Percentiles rank a stretch among this genome's conserved stretches.
Conservation (phyloP, 2,329 filamentous ascomycete genomes). For the Xylaria sp. region DNA sequence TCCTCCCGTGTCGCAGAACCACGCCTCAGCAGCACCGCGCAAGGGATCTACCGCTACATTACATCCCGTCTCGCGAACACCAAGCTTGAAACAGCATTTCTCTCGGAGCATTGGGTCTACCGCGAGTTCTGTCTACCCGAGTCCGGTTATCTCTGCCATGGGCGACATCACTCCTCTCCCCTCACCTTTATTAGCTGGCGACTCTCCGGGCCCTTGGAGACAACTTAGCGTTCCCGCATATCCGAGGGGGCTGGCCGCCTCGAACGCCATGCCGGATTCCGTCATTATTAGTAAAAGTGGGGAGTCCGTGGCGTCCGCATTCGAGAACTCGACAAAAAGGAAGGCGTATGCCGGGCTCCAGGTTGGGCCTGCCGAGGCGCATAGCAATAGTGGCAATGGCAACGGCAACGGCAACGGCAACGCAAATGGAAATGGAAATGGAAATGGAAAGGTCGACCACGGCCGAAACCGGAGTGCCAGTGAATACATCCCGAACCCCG, state of each 20-base stretch:
- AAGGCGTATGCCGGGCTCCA: constrained; percentile 50
- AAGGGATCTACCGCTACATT: constrained; percentile 42
- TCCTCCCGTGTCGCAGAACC: constrained; percentile 29
- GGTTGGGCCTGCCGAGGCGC: constrained; percentile 29
- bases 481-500: constrained; percentile 74
- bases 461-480: constrained; percentile 77
- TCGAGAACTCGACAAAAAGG: constrained; percentile 50
- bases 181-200: constrained; percentile 62
- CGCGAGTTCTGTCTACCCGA: constrained; percentile 63
- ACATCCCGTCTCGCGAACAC: constrained; percentile 52
- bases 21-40: constrained; percentile 33
- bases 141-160: constrained; percentile 69
- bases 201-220: constrained; percentile 64
- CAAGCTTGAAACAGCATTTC: constrained; percentile 55
- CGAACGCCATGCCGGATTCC: constrained; percentile 38
- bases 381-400: constrained; percentile 22
- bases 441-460: constrained; percentile 38
- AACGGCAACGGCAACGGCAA: no score
- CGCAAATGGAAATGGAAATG: neutral
- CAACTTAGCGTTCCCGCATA: constrained; percentile 43
- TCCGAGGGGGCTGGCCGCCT: constrained; percentile 42
- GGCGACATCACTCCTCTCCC: constrained; percentile 73
- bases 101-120: constrained; percentile 49
- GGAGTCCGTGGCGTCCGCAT: constrained; percentile 47
- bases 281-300: constrained; percentile 47